Conservation (phyloP, 2,329 filamentous ascomycete genomes). For the Aspergillus nomiae region DNA sequence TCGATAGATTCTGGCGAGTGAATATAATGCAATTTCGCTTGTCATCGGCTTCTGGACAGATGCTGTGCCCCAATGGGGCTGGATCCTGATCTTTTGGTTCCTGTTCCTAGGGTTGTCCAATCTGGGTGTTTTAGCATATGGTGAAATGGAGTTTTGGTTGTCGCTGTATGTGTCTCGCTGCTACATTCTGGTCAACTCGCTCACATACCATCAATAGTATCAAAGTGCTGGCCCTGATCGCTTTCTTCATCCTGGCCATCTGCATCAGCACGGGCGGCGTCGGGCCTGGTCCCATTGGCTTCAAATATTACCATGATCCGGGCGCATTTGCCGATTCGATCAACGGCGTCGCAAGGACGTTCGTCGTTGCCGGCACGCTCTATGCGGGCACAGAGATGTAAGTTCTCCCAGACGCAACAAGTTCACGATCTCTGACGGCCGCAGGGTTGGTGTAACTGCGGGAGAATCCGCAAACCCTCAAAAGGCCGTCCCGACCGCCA, state of each 20-base stretch:
- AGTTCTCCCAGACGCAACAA: not conserved
- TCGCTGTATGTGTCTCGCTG: slow-evolving; percentile 27
- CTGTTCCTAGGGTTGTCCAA: slow-evolving; percentile 46
- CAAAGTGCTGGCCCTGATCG: slow-evolving; percentile 33
- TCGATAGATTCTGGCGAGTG: slow-evolving; percentile 39
- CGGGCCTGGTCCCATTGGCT: slow-evolving; percentile 33
- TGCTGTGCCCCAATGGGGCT: slow-evolving; percentile 47
- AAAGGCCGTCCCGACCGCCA: slow-evolving; percentile 49
- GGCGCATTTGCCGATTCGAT: slow-evolving; percentile 38
- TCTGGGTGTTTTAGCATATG: slow-evolving; percentile 50
- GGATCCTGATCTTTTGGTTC: slow-evolving; percentile 51
- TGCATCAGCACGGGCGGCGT: slow-evolving; percentile 37
- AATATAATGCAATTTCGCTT: slow-evolving; percentile 50
- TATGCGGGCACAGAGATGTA: slow-evolving; percentile 40
- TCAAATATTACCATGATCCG: slow-evolving; percentile 41
- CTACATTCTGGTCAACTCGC: not conserved
- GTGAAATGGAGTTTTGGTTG: slow-evolving; percentile 56
- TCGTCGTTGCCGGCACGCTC: slow-evolving; percentile 37
- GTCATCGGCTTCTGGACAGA: slow-evolving; percentile 51
- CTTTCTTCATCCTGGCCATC: slow-evolving; percentile 38
- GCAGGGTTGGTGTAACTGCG: slow-evolving; percentile 39
- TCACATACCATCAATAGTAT: slow-evolving; percentile 24
- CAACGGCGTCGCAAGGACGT: slow-evolving; percentile 39
- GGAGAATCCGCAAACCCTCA: slow-evolving; percentile 45
- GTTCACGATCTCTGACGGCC: slow-evolving; percentile 5